Evolutionary conservation across 192 early-diverging fungal genomes (phyloP), one percentile per base, ranked within the genome.

Genomic region (Obelidium mucronatum): DNA sequence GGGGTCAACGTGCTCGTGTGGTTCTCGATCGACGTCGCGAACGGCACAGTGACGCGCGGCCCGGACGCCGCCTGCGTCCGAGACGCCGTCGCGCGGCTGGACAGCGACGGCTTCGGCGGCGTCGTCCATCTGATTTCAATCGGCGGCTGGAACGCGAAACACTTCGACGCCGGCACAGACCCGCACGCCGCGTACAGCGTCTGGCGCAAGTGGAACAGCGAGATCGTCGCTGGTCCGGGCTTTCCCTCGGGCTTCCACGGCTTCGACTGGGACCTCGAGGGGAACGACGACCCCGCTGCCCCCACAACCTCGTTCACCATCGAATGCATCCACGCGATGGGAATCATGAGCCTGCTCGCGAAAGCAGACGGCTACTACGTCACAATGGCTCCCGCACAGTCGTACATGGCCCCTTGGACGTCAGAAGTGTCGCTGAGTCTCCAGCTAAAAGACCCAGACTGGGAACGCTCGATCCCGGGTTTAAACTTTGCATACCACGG

Each of bases 191-290:
- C 17, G 8, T 72, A 63, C 67, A 24, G 17, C 22, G 70, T 30
- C 13, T 72, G 13, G 15, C 22, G 8, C 55, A 63, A 13, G 31
- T 72, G 63, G 67, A 72, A 72, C 67, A 15, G 13, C 8, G 19
- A 72, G 8, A 31, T 11, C 15, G 63, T 72, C n/a, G 67, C 30
- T 13, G 44, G 54, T 68, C 28, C n/a, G 15, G 24, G 13, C 52
- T 24, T 66, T 24, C 65, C 56, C 15, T 53, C 26, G 40, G 67
- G 30, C 65, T 72, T 72, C 55, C 42, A 72, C 67, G 70, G 70
- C 8, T 17, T 72, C 56, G 70, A 72, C 70, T 72, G 70, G 70
- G 70, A 72, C 33, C 67, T 72, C 62, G 70, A 72, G 34, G 70
- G 70, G 11, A 72, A 72, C 67, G 70, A 72, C 34, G 70, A 72